A percentile compares a stretch with the other conserved stretches of the same genome.
Conservation (phyloP, 208 protist genomes). For the Vickermania ingenoplastis region DNA sequence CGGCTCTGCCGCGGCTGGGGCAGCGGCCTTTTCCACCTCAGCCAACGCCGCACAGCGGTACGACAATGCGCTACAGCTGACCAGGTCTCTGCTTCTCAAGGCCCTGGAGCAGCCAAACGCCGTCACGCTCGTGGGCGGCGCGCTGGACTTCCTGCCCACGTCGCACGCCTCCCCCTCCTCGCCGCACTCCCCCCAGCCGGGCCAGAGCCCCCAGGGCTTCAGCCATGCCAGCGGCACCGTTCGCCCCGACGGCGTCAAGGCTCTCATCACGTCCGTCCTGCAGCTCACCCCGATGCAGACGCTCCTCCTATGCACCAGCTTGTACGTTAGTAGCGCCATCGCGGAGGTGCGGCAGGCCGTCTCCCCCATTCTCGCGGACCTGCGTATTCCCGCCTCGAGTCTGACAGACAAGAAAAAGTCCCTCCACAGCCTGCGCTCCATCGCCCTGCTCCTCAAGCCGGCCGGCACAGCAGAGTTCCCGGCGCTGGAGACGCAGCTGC, state of each 20-base stretch:
- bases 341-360: constrained; percentile 45
- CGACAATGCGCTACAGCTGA: constrained; percentile 31
- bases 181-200: background rate
- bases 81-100: constrained; percentile 37
- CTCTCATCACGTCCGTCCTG: constrained; percentile 44
- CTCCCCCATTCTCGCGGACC: constrained; percentile 38
- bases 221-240: background rate
- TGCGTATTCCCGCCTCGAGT: constrained; percentile 30
- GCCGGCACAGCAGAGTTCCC: background rate
- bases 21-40: no score
- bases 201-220: background rate
- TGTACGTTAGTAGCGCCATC: constrained; percentile 31
- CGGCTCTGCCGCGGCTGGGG: no score
- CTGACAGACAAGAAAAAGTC: constrained; percentile 39
- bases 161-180: constrained; percentile 26
- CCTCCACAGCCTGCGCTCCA: constrained; percentile 24
- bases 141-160: constrained; percentile 30
- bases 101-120: constrained; percentile 62
- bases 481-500: background rate
- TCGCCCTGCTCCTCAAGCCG: constrained; percentile 46
- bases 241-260: constrained; percentile 4
- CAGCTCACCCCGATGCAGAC: constrained; percentile 58
- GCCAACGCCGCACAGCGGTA: constrained; percentile 2
- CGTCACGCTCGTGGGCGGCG: constrained; percentile 40
- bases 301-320: constrained; percentile 64